Conservation (phyloP, 495 filamentous ascomycete genomes). For the Pyrenula massariospora region DNA sequence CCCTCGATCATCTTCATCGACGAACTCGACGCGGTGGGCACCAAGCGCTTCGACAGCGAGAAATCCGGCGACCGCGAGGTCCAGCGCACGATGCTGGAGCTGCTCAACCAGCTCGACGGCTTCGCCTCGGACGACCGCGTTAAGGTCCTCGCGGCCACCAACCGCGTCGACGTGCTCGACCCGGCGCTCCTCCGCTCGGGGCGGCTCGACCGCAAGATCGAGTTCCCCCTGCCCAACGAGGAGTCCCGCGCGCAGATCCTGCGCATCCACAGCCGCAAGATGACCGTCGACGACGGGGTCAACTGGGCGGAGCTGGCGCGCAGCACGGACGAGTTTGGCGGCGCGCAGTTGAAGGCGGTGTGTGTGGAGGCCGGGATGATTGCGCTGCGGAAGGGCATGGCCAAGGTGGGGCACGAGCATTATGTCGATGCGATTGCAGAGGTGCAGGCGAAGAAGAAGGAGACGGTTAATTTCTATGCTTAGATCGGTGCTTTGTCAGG, state of each 20-base stretch:
- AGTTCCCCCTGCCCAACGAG: constrained; percentile 98
- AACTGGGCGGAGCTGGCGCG: constrained; percentile 96
- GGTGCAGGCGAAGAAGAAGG: constrained; percentile 43
- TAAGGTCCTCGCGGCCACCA: constrained; percentile 97
- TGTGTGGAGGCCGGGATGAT: constrained; percentile 99
- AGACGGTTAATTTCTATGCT: background rate
- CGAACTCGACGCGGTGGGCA: constrained; percentile 92
- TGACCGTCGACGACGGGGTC: constrained; percentile 86
- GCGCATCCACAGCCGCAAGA: constrained; percentile 94
- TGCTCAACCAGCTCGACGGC: constrained; percentile 97
- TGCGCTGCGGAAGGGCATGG: constrained; percentile 80
- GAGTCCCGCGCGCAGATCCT: constrained; percentile 95
- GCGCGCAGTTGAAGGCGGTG: constrained; percentile 93
- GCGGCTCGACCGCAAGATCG: constrained; percentile 95
- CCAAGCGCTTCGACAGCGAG: constrained; percentile 97
- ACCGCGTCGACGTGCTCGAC: constrained; percentile 95
- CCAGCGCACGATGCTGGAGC: constrained; percentile 96
- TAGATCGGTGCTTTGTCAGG: too few relatives aligned
- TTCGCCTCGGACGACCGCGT: constrained; percentile 98
- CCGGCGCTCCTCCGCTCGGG: constrained; percentile 88
- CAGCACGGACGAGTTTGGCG: constrained; percentile 98
- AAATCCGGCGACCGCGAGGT: constrained; percentile 98
- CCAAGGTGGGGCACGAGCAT: constrained; percentile 94
- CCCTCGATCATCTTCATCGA: constrained; percentile 99
- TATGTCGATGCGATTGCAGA: constrained; percentile 98